Conservation (phyloP, 108 stramenopile genomes). For the Asterionellopsis glacialis region DNA sequence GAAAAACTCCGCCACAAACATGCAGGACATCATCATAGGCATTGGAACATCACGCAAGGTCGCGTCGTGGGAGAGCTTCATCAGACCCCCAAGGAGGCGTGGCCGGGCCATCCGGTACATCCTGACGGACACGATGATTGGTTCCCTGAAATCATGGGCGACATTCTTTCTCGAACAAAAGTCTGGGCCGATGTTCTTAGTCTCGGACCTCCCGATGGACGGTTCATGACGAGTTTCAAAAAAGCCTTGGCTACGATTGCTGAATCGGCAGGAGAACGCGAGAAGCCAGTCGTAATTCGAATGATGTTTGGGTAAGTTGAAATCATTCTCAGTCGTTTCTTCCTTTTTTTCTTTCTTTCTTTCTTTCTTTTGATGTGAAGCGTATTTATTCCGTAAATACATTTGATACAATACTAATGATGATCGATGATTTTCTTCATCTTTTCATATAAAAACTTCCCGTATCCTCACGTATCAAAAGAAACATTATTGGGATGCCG, state of each 20-base stretch:
- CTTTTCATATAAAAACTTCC: too few species aligned
- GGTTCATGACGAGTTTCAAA: constrained; percentile 27
- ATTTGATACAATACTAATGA: too few species aligned
- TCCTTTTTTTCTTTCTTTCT: too few species aligned
- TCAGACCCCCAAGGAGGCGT: constrained; percentile 28
- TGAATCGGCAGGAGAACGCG: neutral
- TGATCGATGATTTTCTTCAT: too few species aligned
- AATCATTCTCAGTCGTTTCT: too few species aligned
- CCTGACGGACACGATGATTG: constrained; percentile 28
- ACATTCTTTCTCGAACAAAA: constrained; percentile 25
- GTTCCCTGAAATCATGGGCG: constrained; percentile 37
- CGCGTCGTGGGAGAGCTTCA: constrained; percentile 34
- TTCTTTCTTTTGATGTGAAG: too few species aligned
- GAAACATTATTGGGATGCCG: constrained; percentile 43
- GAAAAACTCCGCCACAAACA: constrained; percentile 46
- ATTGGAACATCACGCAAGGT: constrained; percentile 65
- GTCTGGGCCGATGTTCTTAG: constrained; percentile 33
- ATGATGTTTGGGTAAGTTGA: constrained; percentile 44
- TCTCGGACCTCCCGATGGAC: constrained; percentile 42
- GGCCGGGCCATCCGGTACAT: constrained; percentile 6
- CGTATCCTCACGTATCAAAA: too few species aligned
- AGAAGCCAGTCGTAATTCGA: constrained; percentile 27
- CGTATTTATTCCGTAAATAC: too few species aligned
- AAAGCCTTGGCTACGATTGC: constrained; percentile 22
- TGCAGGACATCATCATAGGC: constrained; percentile 39